phyloP scores from a whole-genome alignment of 2,329 filamentous ascomycete species.

The Fusarium nodosum region DNA sequence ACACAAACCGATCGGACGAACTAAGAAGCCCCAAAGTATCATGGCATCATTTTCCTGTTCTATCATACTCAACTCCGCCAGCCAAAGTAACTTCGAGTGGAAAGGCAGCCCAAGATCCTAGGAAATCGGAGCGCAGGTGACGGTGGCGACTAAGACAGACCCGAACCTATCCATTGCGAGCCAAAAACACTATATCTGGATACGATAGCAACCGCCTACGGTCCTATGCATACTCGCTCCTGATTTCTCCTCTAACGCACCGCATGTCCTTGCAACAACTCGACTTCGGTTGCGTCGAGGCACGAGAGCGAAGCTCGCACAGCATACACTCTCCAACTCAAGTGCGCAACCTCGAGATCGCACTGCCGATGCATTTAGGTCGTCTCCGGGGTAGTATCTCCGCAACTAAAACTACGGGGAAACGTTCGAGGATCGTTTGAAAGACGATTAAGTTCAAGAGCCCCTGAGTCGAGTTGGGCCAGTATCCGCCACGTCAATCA shows the following conservation, averaged over 20 bases:
- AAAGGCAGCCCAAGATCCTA: neutral
- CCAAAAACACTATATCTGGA: neutral
- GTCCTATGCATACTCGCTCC: neutral
- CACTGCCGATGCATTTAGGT: neutral
- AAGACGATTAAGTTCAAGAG: neutral
- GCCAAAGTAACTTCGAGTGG: neutral
- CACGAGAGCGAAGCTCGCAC: neutral
- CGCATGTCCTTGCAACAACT: neutral
- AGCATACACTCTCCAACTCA: neutral
- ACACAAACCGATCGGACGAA: neutral
- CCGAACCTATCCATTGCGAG: neutral
- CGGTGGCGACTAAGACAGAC: neutral
- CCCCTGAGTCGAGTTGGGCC: neutral
- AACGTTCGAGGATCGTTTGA: neutral
- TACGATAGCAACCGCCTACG: no score
- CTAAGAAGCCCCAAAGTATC: neutral
- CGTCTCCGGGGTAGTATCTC: fast-evolving
- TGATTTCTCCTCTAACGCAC: no score
- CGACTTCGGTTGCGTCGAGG: neutral
- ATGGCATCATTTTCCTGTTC: no score
- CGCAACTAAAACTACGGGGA: neutral
- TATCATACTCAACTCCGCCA: neutral
- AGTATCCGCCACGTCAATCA: neutral
- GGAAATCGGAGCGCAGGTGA: neutral
- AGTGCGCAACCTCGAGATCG: neutral